phyloP scores from a whole-genome alignment of 2,329 filamentous ascomycete genomes.

The Beauveria medogensis region DNA sequence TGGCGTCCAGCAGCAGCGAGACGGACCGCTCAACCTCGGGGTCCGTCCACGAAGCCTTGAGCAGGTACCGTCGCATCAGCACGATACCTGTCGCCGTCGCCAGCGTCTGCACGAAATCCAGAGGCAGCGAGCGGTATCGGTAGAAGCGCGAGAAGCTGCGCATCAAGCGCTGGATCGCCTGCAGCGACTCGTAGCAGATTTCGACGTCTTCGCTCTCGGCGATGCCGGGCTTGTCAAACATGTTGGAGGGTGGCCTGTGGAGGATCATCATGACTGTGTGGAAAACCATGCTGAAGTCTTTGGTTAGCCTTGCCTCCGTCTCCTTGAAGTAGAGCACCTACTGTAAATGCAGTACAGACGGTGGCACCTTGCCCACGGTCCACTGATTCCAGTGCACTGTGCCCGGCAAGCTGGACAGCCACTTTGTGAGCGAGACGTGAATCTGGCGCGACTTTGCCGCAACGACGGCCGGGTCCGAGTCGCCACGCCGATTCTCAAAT shows the following conservation, averaged over 20 bases:
- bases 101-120: constrained; percentile 42
- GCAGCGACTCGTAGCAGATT: constrained; percentile 41
- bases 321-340: constrained; percentile 15
- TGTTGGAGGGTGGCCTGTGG: constrained; percentile 37
- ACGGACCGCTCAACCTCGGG: constrained; percentile 41
- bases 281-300: constrained; percentile 32
- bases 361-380: constrained; percentile 37
- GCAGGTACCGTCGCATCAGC: constrained; percentile 37
- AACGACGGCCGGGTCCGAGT: constrained; percentile 31
- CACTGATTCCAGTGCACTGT: constrained; percentile 44
- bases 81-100: constrained; percentile 38
- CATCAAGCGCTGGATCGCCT: constrained; percentile 36
- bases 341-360: constrained; percentile 40
- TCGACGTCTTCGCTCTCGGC: constrained; percentile 37
- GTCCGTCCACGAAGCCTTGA: constrained; percentile 32
- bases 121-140: constrained; percentile 33
- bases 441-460: constrained; percentile 36
- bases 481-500: constrained; percentile 38
- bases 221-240: constrained; percentile 31
- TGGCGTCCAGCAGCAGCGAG: constrained; percentile 39
- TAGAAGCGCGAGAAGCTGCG: constrained; percentile 36
- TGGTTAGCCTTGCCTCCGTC: not conserved
- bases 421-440: constrained; percentile 38
- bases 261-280: constrained; percentile 45
- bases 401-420: constrained; percentile 36